Evolutionary conservation across 129 eudicot species (phyloP), one percentile per base, ranked within the genome.

Genomic region (Tanacetum coccineum): DNA sequence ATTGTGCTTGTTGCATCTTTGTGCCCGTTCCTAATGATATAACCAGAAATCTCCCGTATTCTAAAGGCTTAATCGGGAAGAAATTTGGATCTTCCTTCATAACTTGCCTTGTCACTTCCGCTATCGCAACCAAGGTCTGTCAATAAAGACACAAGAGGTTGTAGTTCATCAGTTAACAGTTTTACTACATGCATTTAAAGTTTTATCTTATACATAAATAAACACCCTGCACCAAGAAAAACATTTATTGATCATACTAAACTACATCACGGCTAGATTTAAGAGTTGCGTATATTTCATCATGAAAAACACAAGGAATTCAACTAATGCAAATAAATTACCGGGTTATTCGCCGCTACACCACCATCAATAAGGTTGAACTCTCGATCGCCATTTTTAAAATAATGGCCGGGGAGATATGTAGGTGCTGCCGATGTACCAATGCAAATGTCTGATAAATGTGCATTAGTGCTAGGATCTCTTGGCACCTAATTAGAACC

Each of bases 1-100:
- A 78, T 57, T 52, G 73, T 25, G 50, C 25, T 13, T 74, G 71
- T 17, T 39, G 59, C 75, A 70, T 74, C 44, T 79, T 72, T 0
- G 77, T 25, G 15, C 89, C 81, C 13, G 86, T 84, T 44, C 89
- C 86, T 21, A 84, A 12, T 20, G 89, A 81, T 52, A 81, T 30
- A 12, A 78, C 77, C 3, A 84, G 68, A 60, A 70, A 71, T 48
- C 76, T 47, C 58, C 67, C 70, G 49, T 77, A 81, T 28, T 81
- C 82, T 19, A 63, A 3, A n/a, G 76, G 79, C 59, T 13, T 56
- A 3, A 51, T 52, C 0, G 58, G 76, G 22, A 44, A 12, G 49
- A 25, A 77, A 13, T 77, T 68, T 14, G 77, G 73, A 50, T 53
- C 54, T 30, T 75, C 50, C 26, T 74, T 74, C 59, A 70, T 51